phyloP scores from a whole-genome alignment of 305 asterid genomes.

The Solanum aculeatissimum region DNA sequence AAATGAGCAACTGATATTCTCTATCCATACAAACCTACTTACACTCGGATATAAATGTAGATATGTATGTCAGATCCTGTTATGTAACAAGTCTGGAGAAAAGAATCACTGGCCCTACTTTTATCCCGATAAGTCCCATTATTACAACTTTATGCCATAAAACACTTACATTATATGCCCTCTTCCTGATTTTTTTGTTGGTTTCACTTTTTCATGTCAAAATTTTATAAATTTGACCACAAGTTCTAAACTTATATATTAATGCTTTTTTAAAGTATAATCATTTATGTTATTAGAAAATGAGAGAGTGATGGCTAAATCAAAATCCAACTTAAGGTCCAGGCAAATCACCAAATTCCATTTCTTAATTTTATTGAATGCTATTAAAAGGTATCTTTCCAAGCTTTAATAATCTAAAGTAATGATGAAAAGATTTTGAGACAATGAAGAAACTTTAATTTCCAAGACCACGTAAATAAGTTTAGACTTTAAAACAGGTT shows the following conservation, averaged over 20 bases:
- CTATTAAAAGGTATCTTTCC: not conserved
- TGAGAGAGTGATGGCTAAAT: not conserved
- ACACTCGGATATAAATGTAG: not conserved
- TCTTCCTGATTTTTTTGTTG: not conserved
- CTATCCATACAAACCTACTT: not conserved
- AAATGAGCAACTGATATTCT: not conserved
- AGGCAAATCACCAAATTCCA: not conserved
- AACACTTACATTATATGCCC: not conserved
- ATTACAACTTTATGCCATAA: not conserved
- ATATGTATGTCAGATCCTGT: not conserved
- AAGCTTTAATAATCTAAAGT: not conserved
- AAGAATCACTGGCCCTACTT: not conserved
- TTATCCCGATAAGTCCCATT: not conserved
- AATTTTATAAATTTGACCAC: not conserved
- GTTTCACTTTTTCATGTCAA: not conserved
- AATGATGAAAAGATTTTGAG: not conserved
- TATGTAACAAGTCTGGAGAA: not conserved
- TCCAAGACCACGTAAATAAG: not conserved
- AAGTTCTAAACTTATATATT: not conserved
- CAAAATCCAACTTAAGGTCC: not conserved
- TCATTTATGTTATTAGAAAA: not conserved
- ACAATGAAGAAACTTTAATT: not conserved
- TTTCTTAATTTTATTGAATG: not conserved
- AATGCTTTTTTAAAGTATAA: not conserved
- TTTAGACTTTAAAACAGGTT: not conserved